phyloP scores from a whole-genome alignment of 2,329 filamentous ascomycete genomes.

The Parascedosporium putredinis region DNA sequence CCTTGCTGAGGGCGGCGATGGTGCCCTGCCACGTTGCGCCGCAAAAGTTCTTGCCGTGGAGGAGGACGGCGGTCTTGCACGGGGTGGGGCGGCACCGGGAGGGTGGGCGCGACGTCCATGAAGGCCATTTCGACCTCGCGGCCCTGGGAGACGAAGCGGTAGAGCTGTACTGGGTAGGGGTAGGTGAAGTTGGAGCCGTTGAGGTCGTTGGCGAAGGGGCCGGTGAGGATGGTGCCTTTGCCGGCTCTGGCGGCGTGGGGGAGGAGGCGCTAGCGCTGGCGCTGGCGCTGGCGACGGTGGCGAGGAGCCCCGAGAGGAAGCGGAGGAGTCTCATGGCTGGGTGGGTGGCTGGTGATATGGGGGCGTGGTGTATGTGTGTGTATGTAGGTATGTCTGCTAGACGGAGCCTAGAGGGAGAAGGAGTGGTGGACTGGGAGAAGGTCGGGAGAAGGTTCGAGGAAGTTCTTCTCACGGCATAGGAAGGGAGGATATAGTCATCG shows the following conservation, averaged over 20 bases:
- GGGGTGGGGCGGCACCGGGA: constrained; percentile 20
- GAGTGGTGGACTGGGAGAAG: constrained; percentile 7
- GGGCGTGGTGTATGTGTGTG: no score
- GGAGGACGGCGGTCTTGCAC: constrained; percentile 33
- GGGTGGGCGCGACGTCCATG: constrained; percentile 36
- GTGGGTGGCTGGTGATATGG: no score
- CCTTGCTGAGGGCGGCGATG: constrained; percentile 26
- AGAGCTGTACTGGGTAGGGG: constrained; percentile 38
- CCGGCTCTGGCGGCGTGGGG: constrained; percentile 17
- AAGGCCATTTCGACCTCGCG: constrained; percentile 43
- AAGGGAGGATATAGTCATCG: not conserved
- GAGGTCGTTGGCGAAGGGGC: constrained; percentile 28
- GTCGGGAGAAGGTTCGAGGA: no score
- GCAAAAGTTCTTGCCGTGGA: constrained; percentile 49
- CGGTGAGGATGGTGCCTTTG: constrained; percentile 22
- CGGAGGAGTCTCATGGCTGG: no score
- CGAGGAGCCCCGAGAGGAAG: not conserved
- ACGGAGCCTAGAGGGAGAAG: no score
- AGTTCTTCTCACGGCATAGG: no score
- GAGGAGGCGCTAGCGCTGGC: not conserved
- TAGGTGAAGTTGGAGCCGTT: constrained; percentile 43
- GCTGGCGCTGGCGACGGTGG: not conserved
- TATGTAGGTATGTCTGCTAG: no score
- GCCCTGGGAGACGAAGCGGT: constrained; percentile 35
- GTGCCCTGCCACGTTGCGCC: constrained; percentile 40